These are phyloP conservation scores for Cryomyces minteri DNA, from an alignment of 495 filamentous ascomycete genomes.

Conservation along the genomic window DNA sequence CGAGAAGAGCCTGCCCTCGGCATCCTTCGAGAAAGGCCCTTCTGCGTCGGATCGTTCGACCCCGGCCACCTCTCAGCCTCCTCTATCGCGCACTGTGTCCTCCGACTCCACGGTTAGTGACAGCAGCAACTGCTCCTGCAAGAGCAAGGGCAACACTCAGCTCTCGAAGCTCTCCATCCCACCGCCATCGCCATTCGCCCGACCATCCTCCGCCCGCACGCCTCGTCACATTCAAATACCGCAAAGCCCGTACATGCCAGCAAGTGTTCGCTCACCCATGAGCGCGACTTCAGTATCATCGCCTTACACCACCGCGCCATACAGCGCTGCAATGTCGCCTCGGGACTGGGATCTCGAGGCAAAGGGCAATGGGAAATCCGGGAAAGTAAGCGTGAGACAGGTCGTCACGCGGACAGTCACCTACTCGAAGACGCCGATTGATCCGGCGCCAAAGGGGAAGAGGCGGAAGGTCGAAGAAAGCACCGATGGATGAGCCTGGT, in stretches of 20 bases:
- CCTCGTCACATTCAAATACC: constrained; percentile 34
- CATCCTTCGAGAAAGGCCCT: background rate
- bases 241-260: constrained; percentile 37
- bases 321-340: constrained; percentile 25
- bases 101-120: constrained; percentile 12
- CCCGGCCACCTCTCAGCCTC: background rate
- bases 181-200: constrained; percentile 25
- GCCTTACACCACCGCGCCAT: constrained; percentile 5
- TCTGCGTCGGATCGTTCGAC: background rate
- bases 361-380: constrained; percentile 15
- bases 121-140: constrained; percentile 2
- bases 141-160: background rate
- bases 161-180: constrained; percentile 11
- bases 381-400: constrained; percentile 36
- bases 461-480: constrained; percentile 43
- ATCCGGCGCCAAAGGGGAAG: constrained; percentile 57
- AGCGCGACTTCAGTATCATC: constrained; percentile 27
- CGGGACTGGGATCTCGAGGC: constrained; percentile 43
- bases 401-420: constrained; percentile 63
- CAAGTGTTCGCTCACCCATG: constrained; percentile 28
- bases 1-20: constrained; percentile 14
- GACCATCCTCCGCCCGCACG: constrained; percentile 40
- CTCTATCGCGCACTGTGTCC: constrained; percentile 13
- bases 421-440: constrained; percentile 25
- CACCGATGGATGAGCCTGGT: no score